Evolutionary conservation across 495 filamentous ascomycete species (phyloP), one percentile per base, ranked within the genome.

Genomic region (Penicillium coprophilum): DNA sequence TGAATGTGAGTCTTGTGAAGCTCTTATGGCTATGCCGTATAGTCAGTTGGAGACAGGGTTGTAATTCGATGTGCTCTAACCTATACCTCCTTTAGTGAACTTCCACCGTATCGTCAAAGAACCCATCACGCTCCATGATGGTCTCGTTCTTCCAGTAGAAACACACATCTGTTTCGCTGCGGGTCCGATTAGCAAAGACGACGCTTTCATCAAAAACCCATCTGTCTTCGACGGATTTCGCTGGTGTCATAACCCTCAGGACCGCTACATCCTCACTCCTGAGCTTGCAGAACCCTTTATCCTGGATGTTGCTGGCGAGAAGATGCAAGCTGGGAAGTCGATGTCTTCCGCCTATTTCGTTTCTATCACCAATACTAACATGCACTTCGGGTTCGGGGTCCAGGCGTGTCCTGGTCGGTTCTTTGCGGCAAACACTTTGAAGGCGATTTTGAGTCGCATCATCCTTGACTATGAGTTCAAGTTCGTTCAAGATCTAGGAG

Each of bases 391-490:
- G 12, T 67, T 62, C 19, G 72, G 72, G 12, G 53, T 60, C 2
- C 66, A 69, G 47, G 71, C 71, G 5, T 77, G 83, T 61, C 84
- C 84, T 0, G 85, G 84, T 0, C 71, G 84, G 6, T 83, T 83
- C 65, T 84, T 86, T 43, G 82, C 80, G 0, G 69, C 70, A 4
- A 75, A 71, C 17, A 76, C 80, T 50, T 72, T 85, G 58, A 86
- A 86, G 62, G 71, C 79, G 28, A 76, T 86, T 30, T 46, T 87
- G 23, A 80, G 76, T 23, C 75, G 78, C 31, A 55, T 82, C 12
- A 55, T 86, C 12, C 59, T 79, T 32, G 72, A 78, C 15, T 86
- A 83, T 53, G 82, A 87, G 11, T 66, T 85, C 27, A 70, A 74
- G 51, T 67, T 73, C 15, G 56, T 62, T 31, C 56, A 57, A 6